Conservation (phyloP, 23 red algal genomes). For the Gracilaria gracilis region DNA sequence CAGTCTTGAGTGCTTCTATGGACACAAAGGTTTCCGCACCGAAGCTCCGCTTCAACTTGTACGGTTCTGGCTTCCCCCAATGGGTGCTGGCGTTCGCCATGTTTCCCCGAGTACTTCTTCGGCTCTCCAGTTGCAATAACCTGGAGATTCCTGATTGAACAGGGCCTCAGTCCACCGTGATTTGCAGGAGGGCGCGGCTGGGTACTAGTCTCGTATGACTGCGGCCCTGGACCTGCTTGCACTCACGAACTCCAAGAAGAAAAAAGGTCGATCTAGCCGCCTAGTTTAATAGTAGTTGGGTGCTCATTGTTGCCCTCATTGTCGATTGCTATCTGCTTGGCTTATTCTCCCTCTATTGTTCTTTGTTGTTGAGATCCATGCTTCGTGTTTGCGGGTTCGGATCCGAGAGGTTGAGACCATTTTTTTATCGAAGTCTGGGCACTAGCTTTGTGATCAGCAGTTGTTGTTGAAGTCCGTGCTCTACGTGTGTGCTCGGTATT, state of each 20-base stretch:
- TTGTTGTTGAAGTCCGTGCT: not conserved
- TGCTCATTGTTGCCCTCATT: not conserved
- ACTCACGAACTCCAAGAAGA: not conserved
- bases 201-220: not conserved
- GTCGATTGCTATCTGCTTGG: slow-evolving; percentile 1
- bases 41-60: too few species aligned
- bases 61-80: too few species aligned
- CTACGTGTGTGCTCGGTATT: too few species aligned
- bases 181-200: not conserved
- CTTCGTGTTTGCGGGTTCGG: slow-evolving; percentile 5
- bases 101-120: too few species aligned
- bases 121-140: not conserved
- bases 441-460: not conserved
- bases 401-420: not conserved
- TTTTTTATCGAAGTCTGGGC: slow-evolving; percentile 4
- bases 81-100: too few species aligned
- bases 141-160: not conserved
- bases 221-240: not conserved
- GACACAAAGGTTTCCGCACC: too few species aligned
- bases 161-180: not conserved
- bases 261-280: too few species aligned
- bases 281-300: too few species aligned
- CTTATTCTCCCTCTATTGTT: not conserved
- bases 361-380: not conserved
- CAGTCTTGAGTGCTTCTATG: too few species aligned